Percentiles rank a stretch among this genome's conserved stretches.
These are phyloP conservation scores for Candida anglica DNA, from an alignment of 805 yeast species.

Conservation along the genomic window DNA sequence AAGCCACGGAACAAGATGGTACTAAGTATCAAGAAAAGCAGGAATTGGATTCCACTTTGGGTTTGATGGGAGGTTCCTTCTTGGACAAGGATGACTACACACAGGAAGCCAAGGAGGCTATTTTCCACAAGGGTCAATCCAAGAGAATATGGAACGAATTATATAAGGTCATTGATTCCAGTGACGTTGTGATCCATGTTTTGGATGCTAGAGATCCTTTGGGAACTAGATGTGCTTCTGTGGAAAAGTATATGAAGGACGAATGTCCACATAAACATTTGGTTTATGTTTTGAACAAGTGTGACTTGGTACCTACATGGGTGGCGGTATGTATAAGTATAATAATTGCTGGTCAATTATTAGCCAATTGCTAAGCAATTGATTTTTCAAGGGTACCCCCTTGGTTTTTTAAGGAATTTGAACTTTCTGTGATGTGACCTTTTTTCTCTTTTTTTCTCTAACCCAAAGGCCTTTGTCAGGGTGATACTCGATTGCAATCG, in stretches of 20 bases:
- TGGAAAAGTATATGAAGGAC: conserved; percentile 86
- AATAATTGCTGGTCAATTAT: no score
- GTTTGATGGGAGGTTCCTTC: conserved; percentile 68
- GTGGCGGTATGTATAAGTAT: conserved; percentile 85
- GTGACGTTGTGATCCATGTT: conserved; percentile 95
- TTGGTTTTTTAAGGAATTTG: not conserved
- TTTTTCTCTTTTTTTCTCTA: conserved; percentile 8
- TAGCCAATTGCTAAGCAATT: no score
- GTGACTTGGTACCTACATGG: conserved; percentile 99
- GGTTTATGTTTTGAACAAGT: conserved; percentile 90
- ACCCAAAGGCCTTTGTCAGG: conserved; percentile 91
- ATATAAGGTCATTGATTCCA: conserved; percentile 94
- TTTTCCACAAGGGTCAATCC: conserved; percentile 95
- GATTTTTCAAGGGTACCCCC: no score
- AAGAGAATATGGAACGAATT: conserved; percentile 98
- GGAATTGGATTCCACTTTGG: conserved; percentile 70
- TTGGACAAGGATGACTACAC: conserved; percentile 74
- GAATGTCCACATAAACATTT: conserved; percentile 97
- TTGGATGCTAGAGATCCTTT: conserved; percentile 96
- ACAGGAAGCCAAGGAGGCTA: conserved; percentile 90
- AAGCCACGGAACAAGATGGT: conserved; percentile 51
- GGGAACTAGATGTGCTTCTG: conserved; percentile 92
- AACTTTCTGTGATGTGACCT: conserved; percentile 2
- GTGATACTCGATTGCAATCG: conserved; percentile 36
- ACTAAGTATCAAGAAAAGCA: conserved; percentile 66